These are phyloP conservation scores for Canariomyces notabilis DNA, from an alignment of 2,329 filamentous ascomycete species.

Conservation along the genomic window DNA sequence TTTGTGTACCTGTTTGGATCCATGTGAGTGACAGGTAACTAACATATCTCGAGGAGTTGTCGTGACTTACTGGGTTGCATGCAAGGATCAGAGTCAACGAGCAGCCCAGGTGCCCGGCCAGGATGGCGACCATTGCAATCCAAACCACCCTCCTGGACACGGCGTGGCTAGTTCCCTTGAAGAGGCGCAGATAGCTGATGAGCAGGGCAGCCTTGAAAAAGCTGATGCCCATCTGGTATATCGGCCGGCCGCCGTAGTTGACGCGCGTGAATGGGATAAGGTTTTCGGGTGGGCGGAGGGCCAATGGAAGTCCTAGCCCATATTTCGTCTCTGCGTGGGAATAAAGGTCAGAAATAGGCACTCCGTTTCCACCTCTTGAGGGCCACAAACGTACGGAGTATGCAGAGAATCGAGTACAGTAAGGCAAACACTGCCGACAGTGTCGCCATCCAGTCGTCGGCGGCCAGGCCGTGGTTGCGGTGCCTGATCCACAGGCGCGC, in stretches of 20 bases:
- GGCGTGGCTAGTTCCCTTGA: conserved; percentile 43
- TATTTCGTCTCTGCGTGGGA: conserved; percentile 45
- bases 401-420: conserved; percentile 46
- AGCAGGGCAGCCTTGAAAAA: conserved; percentile 53
- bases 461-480: conserved; percentile 39
- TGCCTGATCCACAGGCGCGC: conserved; percentile 40
- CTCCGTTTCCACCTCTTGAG: not conserved
- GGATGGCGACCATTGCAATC: conserved; percentile 38
- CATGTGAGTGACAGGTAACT: not conserved
- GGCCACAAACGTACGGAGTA: conserved; percentile 38
- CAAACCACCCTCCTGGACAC: conserved; percentile 42
- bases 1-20: conserved; percentile 31
- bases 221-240: conserved; percentile 51
- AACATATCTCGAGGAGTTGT: not conserved
- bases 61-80: conserved; percentile 40
- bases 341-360: conserved; percentile 1
- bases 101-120: conserved; percentile 45
- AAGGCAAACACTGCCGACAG: conserved; percentile 42
- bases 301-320: conserved; percentile 45
- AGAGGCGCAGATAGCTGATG: conserved; percentile 47
- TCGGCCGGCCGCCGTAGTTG: conserved; percentile 49
- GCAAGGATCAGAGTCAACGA: conserved; percentile 45
- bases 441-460: conserved; percentile 42
- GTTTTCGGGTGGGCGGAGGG: conserved; percentile 39
- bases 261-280: conserved; percentile 42